Evolutionary conservation across 176 grass and related monocot species (phyloP).

Genomic region (Ampelocalamus luodianensis): DNA sequence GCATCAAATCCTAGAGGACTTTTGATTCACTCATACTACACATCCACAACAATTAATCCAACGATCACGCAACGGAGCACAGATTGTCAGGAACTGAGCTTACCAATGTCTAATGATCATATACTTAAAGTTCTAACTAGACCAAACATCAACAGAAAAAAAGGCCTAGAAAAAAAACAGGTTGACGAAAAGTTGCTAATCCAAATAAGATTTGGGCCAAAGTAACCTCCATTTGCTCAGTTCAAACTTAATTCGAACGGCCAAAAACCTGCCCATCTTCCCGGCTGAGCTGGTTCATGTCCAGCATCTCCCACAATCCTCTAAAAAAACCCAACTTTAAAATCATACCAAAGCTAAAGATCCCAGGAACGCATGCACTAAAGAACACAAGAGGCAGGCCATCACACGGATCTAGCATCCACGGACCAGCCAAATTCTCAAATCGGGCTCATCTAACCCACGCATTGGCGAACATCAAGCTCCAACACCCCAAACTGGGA

Average conservation of each 20-base stretch:
- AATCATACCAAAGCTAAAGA: neutral
- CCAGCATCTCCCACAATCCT: neutral
- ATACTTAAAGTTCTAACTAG: neutral
- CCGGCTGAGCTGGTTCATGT: neutral
- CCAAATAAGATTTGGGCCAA: neutral
- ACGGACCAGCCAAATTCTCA: neutral
- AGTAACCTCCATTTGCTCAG: neutral
- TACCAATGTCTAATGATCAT: neutral
- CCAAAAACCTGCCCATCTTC: neutral
- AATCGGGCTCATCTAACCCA: neutral
- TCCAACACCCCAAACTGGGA: neutral
- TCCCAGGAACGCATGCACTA: neutral
- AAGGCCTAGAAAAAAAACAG: neutral
- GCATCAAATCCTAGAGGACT: conserved; percentile 19
- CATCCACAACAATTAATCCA: neutral
- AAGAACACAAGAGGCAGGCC: neutral
- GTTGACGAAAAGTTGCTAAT: conserved; percentile 2
- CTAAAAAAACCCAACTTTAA: neutral
- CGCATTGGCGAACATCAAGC: neutral
- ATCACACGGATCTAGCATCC: conserved; percentile 28
- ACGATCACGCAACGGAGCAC: neutral
- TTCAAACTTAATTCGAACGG: neutral
- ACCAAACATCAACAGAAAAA: neutral
- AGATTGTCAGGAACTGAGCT: neutral
- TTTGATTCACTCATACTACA: neutral